These are phyloP conservation scores for Phytophthora aleatoria DNA, from an alignment of 352 stramenopile species.

Conservation along the genomic window DNA sequence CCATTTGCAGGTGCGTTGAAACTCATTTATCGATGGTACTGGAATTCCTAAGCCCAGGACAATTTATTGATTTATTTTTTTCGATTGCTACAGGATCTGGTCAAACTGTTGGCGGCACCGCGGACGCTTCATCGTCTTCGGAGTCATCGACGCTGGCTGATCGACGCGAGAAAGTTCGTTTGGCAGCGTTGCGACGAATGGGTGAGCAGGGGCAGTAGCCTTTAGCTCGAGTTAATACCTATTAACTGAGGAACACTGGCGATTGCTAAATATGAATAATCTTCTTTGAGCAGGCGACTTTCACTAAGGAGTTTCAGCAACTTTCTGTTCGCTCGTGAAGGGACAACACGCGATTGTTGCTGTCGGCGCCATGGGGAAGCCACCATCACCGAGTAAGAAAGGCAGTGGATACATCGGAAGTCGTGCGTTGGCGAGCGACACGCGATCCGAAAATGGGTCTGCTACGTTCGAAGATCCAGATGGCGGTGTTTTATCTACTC, in stretches of 20 bases:
- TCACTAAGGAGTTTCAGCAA: conserved; percentile 26
- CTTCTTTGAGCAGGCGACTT: conserved; percentile 18
- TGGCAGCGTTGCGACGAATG: conserved; percentile 63
- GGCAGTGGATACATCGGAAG: conserved; percentile 16
- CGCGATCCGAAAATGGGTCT: conserved; percentile 19
- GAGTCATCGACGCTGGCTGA: conserved; percentile 45
- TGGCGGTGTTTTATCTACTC: conserved; percentile 7
- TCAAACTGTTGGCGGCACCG: conserved; percentile 37
- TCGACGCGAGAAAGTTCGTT: conserved; percentile 68
- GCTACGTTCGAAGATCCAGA: conserved; percentile 31
- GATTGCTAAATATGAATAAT: conserved; percentile 36
- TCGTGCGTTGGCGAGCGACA: conserved; percentile 13
- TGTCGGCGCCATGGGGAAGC: conserved; percentile 41
- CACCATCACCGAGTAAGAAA: conserved; percentile 43
- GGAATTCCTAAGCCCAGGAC: too few species aligned
- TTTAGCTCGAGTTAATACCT: background rate
- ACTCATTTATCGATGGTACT: background rate
- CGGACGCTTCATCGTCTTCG: conserved; percentile 26
- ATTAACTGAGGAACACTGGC: background rate
- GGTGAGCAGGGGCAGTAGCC: conserved; percentile 30
- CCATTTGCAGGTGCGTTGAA: conserved; percentile 61
- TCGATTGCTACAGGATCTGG: conserved; percentile 41
- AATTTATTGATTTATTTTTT: background rate
- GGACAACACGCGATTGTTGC: background rate
- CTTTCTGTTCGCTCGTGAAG: conserved; percentile 6